Evolutionary conservation across 2,329 filamentous ascomycete species (phyloP).

Genomic region (Sclerotinia borealis): DNA sequence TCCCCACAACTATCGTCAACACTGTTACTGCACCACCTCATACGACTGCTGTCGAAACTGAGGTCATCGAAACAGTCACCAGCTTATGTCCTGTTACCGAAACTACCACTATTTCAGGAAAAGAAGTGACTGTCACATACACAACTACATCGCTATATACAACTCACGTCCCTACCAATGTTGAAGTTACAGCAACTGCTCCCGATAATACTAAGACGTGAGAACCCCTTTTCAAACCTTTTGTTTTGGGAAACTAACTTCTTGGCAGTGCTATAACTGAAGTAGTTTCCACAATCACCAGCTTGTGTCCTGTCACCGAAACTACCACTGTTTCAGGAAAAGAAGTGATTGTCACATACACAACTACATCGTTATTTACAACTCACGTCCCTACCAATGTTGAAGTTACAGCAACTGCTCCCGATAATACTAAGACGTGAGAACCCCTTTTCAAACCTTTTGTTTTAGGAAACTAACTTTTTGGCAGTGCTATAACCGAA

Average conservation of each 20-base stretch:
- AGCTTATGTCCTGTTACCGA: slow-evolving; percentile 33
- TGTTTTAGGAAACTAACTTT: neutral
- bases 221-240: neutral
- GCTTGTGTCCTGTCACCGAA: slow-evolving; percentile 33
- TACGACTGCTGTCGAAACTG: neutral
- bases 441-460: neutral
- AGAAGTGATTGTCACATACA: neutral
- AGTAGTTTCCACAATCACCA: slow-evolving; percentile 5
- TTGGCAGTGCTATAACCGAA: neutral
- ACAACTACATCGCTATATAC: slow-evolving; percentile 4
- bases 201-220: neutral
- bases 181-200: neutral
- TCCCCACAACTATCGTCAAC: slow-evolving; percentile 16
- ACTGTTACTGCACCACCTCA: slow-evolving; percentile 5
- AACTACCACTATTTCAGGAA: slow-evolving; percentile 10
- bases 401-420: neutral
- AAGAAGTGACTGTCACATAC: neutral
- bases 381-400: neutral
- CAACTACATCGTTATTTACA: neutral
- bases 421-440: neutral
- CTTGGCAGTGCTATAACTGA: neutral
- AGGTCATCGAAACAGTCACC: slow-evolving; percentile 3
- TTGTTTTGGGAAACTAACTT: neutral
- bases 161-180: neutral
- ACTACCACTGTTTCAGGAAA: slow-evolving; percentile 11